phyloP scores from a whole-genome alignment of 176 grass and related monocot species.

The Paspalum notatum region DNA sequence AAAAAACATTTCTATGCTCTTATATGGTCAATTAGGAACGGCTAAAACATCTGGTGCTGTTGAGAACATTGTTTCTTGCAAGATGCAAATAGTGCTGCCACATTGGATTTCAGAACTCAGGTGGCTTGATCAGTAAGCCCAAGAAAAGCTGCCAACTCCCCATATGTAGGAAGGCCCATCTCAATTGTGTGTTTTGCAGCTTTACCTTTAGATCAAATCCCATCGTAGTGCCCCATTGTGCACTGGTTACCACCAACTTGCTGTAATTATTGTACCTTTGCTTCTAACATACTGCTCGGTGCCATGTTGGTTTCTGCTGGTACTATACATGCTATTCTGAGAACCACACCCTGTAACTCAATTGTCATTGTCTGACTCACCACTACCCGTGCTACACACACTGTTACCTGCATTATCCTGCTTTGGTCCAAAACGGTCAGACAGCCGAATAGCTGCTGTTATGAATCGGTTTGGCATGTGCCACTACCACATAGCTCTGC shows the following conservation, averaged over 20 bases:
- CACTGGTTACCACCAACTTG: constrained; percentile 16
- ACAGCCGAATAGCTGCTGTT: constrained; percentile 16
- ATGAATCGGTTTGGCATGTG: constrained; percentile 21
- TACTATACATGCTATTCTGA: constrained; percentile 11
- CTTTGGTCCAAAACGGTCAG: constrained; percentile 16
- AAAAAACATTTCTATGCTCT: background rate
- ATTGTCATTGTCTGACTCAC: background rate
- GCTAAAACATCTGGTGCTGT: background rate
- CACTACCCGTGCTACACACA: background rate
- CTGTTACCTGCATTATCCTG: background rate
- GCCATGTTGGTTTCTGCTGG: constrained; percentile 27
- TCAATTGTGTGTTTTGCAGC: constrained; percentile 25
- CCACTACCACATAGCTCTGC: constrained; percentile 30
- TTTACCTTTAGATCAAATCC: constrained; percentile 43
- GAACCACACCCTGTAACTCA: background rate
- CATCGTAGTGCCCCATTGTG: background rate
- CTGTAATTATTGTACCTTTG: constrained; percentile 45
- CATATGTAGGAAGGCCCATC: constrained; percentile 18
- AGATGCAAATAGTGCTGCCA: constrained; percentile 13
- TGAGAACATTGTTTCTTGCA: constrained; percentile 9
- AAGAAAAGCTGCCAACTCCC: constrained; percentile 21
- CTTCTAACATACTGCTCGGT: constrained; percentile 36
- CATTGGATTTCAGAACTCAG: constrained; percentile 8
- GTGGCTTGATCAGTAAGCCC: constrained; percentile 40
- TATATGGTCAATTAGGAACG: background rate